Evolutionary conservation across 495 filamentous ascomycete genomes (phyloP), one percentile per base, ranked within the genome.

Genomic region (Hypoxylon crocopeplum): DNA sequence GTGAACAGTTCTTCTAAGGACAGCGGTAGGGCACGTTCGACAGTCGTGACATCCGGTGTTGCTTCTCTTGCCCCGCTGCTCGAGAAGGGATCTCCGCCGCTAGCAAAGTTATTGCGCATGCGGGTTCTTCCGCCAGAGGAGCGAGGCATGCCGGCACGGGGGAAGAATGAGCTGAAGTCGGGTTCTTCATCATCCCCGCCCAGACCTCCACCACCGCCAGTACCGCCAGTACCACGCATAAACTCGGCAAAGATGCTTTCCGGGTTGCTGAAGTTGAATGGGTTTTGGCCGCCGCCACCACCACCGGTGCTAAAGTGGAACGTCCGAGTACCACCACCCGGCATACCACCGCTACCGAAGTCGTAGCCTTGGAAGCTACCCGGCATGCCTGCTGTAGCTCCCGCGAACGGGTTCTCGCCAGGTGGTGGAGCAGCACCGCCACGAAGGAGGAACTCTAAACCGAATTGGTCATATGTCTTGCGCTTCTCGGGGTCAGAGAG

Each of bases 401-500:
- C 77, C 1, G 77, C 77, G 50, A 77, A 81, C 1, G 78, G 75
- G 47, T 80, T 79, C 19, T 75, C 74, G 19, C 81, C 80, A 0
- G 89, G 81, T 3, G 91, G 91, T 3, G 90, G 77, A 33, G 84
- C 77, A 8, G 85, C 75, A 20, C 95, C 95, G 15, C 93, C 93
- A 30, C 89, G 89, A 16, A 96, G 79, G 33, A 98, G 79, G 74
- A 92, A 97, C 55, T 98, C 94, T 41, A 98, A 86, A 56, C 94
- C 94, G 68, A 84, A 97, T 71, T 95, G 89, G 66, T 98, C 95
- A 69, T 98, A 98, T 17, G 86, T 87, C 76, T 96, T 96, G 51
- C 94, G 88, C 73, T 98, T 98, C 68, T 98, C 95, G 27, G 94
- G 93, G 70, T 98, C 94, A 60, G 90, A 93, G 8, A 98, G 86